Evolutionary conservation across 1,284 basidiomycete genomes (phyloP).

Genomic region (Ceratobasidium sp.): DNA sequence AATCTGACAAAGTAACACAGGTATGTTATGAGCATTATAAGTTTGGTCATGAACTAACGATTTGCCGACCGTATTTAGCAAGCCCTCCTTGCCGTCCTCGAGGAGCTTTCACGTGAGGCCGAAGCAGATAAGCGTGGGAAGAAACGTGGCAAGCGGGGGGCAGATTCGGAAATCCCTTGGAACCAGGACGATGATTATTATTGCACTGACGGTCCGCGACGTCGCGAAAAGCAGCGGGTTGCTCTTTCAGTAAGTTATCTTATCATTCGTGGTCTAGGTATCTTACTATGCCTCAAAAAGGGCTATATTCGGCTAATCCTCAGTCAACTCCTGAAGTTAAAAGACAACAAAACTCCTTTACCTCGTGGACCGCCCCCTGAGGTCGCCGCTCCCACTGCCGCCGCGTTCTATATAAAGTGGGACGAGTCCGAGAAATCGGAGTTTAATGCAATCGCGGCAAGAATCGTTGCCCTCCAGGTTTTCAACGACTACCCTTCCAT

Average conservation of each 20-base stretch:
- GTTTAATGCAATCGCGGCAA: neutral
- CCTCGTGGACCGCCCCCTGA: neutral
- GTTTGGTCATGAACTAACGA: neutral
- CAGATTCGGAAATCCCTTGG: neutral
- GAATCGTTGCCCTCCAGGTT: slow-evolving; percentile 1
- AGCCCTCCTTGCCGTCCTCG: neutral
- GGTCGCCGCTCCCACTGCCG: neutral
- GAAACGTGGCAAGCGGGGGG: neutral
- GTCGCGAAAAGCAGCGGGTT: neutral
- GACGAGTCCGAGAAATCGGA: slow-evolving; percentile 14
- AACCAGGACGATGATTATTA: neutral
- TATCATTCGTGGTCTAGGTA: neutral
- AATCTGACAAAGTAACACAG: neutral
- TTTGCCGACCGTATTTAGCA: neutral
- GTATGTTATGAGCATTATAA: neutral
- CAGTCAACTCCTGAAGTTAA: neutral
- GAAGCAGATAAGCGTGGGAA: neutral
- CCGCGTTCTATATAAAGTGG: slow-evolving; percentile 3
- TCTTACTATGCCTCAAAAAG: neutral
- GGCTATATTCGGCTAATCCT: slow-evolving; percentile 7
- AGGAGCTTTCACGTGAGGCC: neutral
- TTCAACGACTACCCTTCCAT: neutral
- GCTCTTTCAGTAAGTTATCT: neutral
- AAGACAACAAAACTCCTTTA: neutral
- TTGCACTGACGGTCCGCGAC: slow-evolving; percentile 1